Base-by-base conservation (phyloP, 2,329 filamentous ascomycete species). In the Alternaria sp. region DNA sequence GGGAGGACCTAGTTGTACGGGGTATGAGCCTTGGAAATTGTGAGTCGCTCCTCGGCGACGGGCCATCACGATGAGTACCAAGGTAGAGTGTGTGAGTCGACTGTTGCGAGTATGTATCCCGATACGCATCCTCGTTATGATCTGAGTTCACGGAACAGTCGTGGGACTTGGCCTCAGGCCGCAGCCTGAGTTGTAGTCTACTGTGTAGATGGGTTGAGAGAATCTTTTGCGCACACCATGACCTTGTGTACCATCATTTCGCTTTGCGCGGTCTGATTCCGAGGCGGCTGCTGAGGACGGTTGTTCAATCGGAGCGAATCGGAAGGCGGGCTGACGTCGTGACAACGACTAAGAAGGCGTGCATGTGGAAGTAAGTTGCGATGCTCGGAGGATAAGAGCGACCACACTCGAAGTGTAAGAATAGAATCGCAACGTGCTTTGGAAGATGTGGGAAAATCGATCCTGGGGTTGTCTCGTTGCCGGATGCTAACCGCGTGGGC, bases 401-500 rank as follows among this genome's bases (percentile, higher is more conserved):
- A 17, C 13, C 2, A 5, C 28, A 51, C 8, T 51, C 26, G 26
- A 15, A 50, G 9, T 15, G 3, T 32, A n/a, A 21, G 3, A 21
- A 6, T 23, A n/a, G n/a, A 2, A 12, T 7, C 19, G 15, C n/a
- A 23, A 36, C 12, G 49, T 51, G 28, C 25, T 51, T 4, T 40
- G 21, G 6, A 43, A 1, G 4, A 15, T 4, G 23, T 45, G 52
- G 11, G 52, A 30, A 11, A 54, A 30, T 54, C 12, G 17, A 36
- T 36, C 19, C 43, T 21, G 25, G 52, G 30, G 40, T 45, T 23
- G 17, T 51, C 17, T 51, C 46, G 46, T 55, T 49, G 36, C 46
- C 36, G 46, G 26, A 45, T 54, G n/a, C 49, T 59, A 62, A 51
- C 55, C 56, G 8, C 21, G 25, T 64, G 43, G 49, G 64, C 47